Evolutionary conservation across 352 stramenopile genomes (phyloP).

Genomic region (Globisporangium spinosum): DNA sequence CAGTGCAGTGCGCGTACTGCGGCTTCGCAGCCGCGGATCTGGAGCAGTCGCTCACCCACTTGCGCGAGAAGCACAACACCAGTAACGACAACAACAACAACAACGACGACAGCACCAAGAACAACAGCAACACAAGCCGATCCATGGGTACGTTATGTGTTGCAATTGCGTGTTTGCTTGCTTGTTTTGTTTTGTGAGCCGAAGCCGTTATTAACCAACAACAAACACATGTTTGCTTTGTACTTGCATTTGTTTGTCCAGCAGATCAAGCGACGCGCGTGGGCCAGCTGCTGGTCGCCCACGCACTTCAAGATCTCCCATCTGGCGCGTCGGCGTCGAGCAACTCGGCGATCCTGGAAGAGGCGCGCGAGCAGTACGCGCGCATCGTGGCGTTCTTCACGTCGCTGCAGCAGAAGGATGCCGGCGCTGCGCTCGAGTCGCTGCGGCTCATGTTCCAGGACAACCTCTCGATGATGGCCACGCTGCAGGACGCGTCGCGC

Average conservation of each 20-base stretch:
- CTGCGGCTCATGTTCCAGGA: constrained; percentile 41
- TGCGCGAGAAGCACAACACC: constrained; percentile 34
- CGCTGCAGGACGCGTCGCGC: constrained; percentile 40
- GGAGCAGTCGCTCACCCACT: constrained; percentile 48
- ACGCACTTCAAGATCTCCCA: constrained; percentile 27
- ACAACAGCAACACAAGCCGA: constrained; percentile 7
- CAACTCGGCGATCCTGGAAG: constrained; percentile 48
- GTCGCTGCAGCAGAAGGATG: constrained; percentile 39
- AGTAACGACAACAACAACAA: constrained; percentile 17
- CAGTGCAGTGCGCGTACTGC: constrained; percentile 37
- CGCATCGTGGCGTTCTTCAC: constrained; percentile 33
- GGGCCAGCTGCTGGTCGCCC: constrained; percentile 54
- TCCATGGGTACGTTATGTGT: constrained; percentile 49
- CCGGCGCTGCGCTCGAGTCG: constrained; percentile 29
- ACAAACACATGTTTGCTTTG: constrained; percentile 2
- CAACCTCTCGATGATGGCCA: constrained; percentile 32
- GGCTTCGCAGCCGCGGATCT: constrained; percentile 41
- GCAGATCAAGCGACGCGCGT: constrained; percentile 51
- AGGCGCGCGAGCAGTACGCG: constrained; percentile 44
- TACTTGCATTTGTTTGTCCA: background rate
- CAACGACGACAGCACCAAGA: background rate
- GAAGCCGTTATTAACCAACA: background rate
- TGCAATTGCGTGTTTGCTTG: background rate
- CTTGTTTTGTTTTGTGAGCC: background rate
- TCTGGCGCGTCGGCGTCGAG: constrained; percentile 31